Conservation (phyloP, 2,329 filamentous ascomycete genomes). For the Neophaeococcomyces mojaviensis region DNA sequence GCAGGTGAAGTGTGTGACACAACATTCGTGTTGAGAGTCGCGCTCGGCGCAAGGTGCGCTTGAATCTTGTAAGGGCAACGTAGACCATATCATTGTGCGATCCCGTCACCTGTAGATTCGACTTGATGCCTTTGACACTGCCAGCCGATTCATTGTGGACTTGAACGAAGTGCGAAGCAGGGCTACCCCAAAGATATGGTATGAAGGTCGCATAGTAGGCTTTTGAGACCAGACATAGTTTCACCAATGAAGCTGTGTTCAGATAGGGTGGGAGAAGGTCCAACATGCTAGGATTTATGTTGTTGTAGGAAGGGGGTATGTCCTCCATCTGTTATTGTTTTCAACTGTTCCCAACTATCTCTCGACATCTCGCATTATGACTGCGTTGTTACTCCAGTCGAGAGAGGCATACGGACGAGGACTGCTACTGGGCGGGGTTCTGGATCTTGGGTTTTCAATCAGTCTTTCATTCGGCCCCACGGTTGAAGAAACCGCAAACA, state of each 20-base stretch:
- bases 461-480: too few relatives aligned
- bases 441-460: too few relatives aligned
- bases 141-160: slow-evolving; percentile 16
- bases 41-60: slow-evolving; percentile 48
- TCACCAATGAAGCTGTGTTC: slow-evolving; percentile 48
- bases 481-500: too few relatives aligned
- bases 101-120: slow-evolving; percentile 9
- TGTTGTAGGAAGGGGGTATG: slow-evolving; percentile 51
- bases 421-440: too few relatives aligned
- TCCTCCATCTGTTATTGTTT: slow-evolving; percentile 41
- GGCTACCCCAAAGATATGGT: slow-evolving; percentile 55
- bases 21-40: slow-evolving; percentile 46
- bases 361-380: not conserved
- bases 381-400: too few relatives aligned
- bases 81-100: slow-evolving; percentile 52
- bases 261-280: slow-evolving; percentile 50
- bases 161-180: slow-evolving; percentile 54
- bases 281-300: slow-evolving; percentile 49
- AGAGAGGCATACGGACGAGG: too few relatives aligned
- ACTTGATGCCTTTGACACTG: slow-evolving; percentile 3
- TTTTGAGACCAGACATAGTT: slow-evolving; percentile 48
- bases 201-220: slow-evolving; percentile 53
- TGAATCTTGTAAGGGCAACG: slow-evolving; percentile 53
- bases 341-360: not conserved
- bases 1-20: slow-evolving; percentile 55